Base-by-base conservation (phyloP, 495 filamentous ascomycete genomes). In the Copromyces sp. region DNA sequence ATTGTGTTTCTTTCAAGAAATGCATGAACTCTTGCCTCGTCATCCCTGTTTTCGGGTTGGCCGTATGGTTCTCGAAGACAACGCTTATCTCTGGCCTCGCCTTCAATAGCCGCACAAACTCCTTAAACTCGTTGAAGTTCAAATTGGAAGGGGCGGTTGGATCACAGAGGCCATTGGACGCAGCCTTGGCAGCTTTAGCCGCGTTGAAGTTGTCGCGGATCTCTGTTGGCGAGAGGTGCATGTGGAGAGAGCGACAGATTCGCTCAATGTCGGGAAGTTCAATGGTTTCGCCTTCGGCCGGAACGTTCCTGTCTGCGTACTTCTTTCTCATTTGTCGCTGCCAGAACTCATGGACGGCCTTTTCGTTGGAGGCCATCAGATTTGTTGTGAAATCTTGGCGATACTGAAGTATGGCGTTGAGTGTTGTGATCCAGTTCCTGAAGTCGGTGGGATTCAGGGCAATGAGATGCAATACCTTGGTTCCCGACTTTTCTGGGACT, bases 331-430 rank as follows among this genome's bases (percentile, higher is more conserved):
- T 95, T 79, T 95, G 94, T n/a, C 86, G 88, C 72, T 88, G 87
- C 95, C 95, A 99, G 78, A 95, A 92, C 41, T 87, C 87, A 69
- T 88, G 89, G 44, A 97, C 86, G 68, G 91, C 91, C 71, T 90
- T 90, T 78, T 98, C 94, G 78, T 91, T 90, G 47, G 91, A 91
- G 8, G 89, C 89, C 80, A 92, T 91, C 72, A 98, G 80, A 37
- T 92, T 94, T 29, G 92, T 87, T 89, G 98, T 97, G 72, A 97
- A 88, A 69, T 94, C 92, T 71, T 93, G 91, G 65, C 95, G 90
- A 75, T 94, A 92, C 69, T 90, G 91, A 39, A 89, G 89, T 68
- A 97, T 90, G 47, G 89, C 85, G 70, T 97, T 90, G 8, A 99
- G 86, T 8, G 92, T 92, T 16, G 88, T 87, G 16, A 89, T 93